These are phyloP conservation scores for Chlorella sorokiniana DNA, from an alignment of 139 green algal genomes.

Conservation along the genomic window DNA sequence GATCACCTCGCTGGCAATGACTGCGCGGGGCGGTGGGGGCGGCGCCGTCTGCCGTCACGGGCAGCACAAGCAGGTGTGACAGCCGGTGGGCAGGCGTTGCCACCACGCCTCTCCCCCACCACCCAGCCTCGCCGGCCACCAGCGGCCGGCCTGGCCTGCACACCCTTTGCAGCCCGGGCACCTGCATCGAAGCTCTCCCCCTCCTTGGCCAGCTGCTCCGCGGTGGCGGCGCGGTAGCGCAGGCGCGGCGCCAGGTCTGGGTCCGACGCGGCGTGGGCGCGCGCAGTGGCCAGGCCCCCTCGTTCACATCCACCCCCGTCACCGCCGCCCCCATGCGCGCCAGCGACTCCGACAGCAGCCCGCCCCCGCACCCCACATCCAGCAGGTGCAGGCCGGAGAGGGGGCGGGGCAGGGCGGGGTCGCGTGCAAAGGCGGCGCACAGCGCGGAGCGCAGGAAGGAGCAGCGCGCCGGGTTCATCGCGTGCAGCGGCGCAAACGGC, in stretches of 20 bases:
- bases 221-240: conserved; percentile 24
- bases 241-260: conserved; percentile 34
- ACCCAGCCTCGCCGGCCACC: background rate
- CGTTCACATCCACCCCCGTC: conserved; percentile 62
- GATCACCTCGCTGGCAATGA: conserved; percentile 76
- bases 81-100: no score
- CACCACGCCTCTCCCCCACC: no score
- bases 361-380: conserved; percentile 92
- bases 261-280: conserved; percentile 45
- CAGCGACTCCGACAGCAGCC: conserved; percentile 81
- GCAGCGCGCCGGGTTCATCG: conserved; percentile 81
- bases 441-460: conserved; percentile 77
- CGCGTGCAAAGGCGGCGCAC: conserved; percentile 42
- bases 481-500: conserved; percentile 83
- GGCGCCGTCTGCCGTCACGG: conserved; percentile 12
- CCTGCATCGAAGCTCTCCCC: conserved; percentile 55
- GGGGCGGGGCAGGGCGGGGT: conserved; percentile 15
- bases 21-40: conserved; percentile 37
- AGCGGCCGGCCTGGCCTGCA: conserved; percentile 42
- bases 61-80: background rate
- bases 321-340: conserved; percentile 78
- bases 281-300: conserved; percentile 42
- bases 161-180: conserved; percentile 29
- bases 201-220: conserved; percentile 52
- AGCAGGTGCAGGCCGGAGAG: conserved; percentile 62